These are phyloP conservation scores for Stagonosporopsis cucurbitacearum DNA, from an alignment of 2,329 filamentous ascomycete species.

Conservation along the genomic window DNA sequence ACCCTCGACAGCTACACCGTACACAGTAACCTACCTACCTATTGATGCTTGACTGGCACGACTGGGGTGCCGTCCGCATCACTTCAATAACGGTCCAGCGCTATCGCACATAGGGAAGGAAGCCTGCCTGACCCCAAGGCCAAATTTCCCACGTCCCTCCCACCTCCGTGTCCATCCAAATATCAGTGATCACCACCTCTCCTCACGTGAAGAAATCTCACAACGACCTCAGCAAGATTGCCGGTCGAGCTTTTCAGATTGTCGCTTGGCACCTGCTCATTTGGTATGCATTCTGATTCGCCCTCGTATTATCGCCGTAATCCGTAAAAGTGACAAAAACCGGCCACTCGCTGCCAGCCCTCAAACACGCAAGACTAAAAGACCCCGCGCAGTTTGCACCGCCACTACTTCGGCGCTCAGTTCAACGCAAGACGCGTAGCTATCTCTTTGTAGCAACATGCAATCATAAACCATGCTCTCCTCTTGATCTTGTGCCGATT, in stretches of 20 bases:
- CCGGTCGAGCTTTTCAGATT: too few relatives aligned
- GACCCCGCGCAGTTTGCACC: constrained; percentile 17
- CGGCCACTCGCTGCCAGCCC: too few relatives aligned
- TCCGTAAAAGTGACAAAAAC: not conserved
- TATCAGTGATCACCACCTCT: too few relatives aligned
- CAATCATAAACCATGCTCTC: constrained; percentile 10
- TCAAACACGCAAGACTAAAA: not conserved
- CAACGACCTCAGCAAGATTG: not conserved
- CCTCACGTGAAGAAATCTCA: not conserved
- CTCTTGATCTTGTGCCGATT: constrained; percentile 17
- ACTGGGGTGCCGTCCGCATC: constrained; percentile 4
- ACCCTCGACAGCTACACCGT: not conserved
- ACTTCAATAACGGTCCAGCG: constrained; percentile 3
- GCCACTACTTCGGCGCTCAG: constrained; percentile 4
- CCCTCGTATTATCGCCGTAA: constrained; percentile 8
- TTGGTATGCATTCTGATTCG: not conserved
- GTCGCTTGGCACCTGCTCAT: not conserved
- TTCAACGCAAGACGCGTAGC: constrained; percentile 1
- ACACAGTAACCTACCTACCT: too few relatives aligned
- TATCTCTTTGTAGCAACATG: constrained; percentile 2
- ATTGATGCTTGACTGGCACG: constrained; percentile 5
- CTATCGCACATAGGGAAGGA: not conserved
- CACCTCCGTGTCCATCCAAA: not conserved
- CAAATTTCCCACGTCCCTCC: constrained; percentile 13
- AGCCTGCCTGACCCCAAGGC: not conserved